phyloP scores from a whole-genome alignment of 2,329 filamentous ascomycete genomes.

The Scedosporium minutisporum region DNA sequence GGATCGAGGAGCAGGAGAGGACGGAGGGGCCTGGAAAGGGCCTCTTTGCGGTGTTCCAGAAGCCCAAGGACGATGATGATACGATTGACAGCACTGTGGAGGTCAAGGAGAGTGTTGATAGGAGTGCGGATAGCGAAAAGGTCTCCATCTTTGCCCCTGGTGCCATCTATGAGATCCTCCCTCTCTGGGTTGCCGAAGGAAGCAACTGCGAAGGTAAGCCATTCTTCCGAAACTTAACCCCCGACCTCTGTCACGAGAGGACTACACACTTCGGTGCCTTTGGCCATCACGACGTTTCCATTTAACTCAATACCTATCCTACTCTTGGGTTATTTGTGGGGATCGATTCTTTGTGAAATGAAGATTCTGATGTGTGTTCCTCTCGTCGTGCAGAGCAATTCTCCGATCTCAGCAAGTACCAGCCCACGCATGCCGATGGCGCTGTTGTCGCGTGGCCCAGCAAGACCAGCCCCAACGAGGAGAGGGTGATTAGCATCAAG shows the following conservation, averaged over 20 bases:
- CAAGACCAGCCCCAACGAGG: constrained; percentile 19
- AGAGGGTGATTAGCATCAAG: constrained; percentile 23
- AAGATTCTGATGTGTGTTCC: background rate
- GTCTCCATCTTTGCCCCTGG: constrained; percentile 43
- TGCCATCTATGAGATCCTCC: constrained; percentile 37
- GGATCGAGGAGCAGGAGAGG: constrained; percentile 35
- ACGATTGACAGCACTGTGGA: constrained; percentile 27
- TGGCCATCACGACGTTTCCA: background rate
- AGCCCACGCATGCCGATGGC: constrained; percentile 14
- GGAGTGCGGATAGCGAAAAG: constrained; percentile 21
- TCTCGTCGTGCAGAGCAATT: constrained; percentile 12
- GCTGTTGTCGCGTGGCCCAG: constrained; percentile 20
- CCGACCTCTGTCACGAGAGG: background rate
- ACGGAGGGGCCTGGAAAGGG: constrained; percentile 23
- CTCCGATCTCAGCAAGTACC: constrained; percentile 21
- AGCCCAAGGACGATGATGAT: constrained; percentile 25
- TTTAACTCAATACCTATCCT: too few relatives aligned
- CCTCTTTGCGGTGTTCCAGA: constrained; percentile 31
- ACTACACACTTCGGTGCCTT: background rate
- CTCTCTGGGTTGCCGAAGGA: constrained; percentile 36
- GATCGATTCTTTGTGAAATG: background rate
- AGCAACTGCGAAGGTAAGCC: constrained; percentile 32
- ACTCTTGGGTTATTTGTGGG: too few relatives aligned
- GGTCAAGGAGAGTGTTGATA: constrained; percentile 18
- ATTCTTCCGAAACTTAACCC: background rate